Evolutionary conservation across 2,329 filamentous ascomycete species (phyloP), one percentile per base, ranked within the genome.

Genomic region (Neurospora crassa): DNA sequence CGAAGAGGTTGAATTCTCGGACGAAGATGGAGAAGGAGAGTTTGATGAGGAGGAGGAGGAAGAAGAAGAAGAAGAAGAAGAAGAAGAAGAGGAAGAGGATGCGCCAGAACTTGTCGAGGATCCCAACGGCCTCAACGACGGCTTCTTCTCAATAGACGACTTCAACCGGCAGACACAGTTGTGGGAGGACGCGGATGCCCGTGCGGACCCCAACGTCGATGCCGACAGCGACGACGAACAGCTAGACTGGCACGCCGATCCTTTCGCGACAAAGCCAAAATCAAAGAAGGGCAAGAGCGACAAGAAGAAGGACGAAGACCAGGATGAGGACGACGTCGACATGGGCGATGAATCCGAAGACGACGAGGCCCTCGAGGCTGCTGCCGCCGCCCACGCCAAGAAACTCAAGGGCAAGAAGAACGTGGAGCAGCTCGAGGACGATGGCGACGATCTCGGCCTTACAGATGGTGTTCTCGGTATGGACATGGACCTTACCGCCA

Each of bases 121-220:
- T 77, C 89, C 90, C 4, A 86, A 96, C 78, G 93, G 94, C 7
- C 88, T 99, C 41, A 98, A 99, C 78, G 96, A 99, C 78, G 95
- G 94, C 5, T 99, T 99, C 83, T 99, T 99, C 83, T 97, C 93
- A 18, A 95, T 99, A 77, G 94, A 98, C 77, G 90, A 96, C 72
- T 99, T 99, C 87, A 99, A 99, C 84, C 93, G 91, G 79, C 92
- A 96, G 79, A 93, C 94, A 1, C 93, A 97, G 77, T 91, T 91
- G 78, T 89, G 97, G 68, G 96, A 99, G 80, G 89, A 92, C 74
- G 91, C 94, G 80, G 95, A 98, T 79, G 87, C 88, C 40, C 86
- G 88, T 74, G 93, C 91, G 40, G 92, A 95, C 75, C 88, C 89
- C 45, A 90, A 91, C 76, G 91, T 91, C 71, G 92, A 91, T 73